These are phyloP conservation scores for Lipomyces starkeyi DNA, from an alignment of 805 yeast species.

Conservation along the genomic window DNA sequence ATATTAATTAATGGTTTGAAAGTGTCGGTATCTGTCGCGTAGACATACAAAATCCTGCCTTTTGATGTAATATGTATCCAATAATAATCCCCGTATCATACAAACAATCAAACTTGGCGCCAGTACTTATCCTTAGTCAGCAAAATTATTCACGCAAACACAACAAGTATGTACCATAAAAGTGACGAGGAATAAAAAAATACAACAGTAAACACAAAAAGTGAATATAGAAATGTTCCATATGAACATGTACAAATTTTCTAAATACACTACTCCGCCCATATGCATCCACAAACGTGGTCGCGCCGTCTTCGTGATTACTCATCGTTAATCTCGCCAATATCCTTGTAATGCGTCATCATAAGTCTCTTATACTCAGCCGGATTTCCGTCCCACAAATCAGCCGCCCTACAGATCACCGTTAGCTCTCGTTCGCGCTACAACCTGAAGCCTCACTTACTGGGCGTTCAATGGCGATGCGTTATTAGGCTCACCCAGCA, in stretches of 20 bases:
- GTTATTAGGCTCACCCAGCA: constrained; percentile 69
- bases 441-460: constrained; percentile 26
- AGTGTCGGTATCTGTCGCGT: constrained; percentile 2
- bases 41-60: constrained; percentile 3
- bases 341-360: constrained; percentile 50
- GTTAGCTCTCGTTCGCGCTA: not conserved
- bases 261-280: constrained; percentile 4
- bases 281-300: not conserved
- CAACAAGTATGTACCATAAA: constrained; percentile 7
- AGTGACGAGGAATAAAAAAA: not conserved
- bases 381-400: constrained; percentile 55
- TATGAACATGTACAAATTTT: constrained; percentile 1
- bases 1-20: not conserved
- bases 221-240: constrained; percentile 6
- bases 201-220: not conserved
- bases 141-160: not conserved
- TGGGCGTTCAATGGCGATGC: constrained; percentile 60
- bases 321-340: constrained; percentile 41
- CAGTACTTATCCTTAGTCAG: constrained; percentile 5
- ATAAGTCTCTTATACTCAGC: constrained; percentile 51
- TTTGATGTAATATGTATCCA: not conserved
- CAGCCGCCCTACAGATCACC: constrained; percentile 51
- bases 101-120: constrained; percentile 4
- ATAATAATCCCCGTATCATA: constrained; percentile 3
- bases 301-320: constrained; percentile 11